Evolutionary conservation across 2,329 filamentous ascomycete species (phyloP), one percentile per base, ranked within the genome.

Genomic region (Tolypocladium tropicale): DNA sequence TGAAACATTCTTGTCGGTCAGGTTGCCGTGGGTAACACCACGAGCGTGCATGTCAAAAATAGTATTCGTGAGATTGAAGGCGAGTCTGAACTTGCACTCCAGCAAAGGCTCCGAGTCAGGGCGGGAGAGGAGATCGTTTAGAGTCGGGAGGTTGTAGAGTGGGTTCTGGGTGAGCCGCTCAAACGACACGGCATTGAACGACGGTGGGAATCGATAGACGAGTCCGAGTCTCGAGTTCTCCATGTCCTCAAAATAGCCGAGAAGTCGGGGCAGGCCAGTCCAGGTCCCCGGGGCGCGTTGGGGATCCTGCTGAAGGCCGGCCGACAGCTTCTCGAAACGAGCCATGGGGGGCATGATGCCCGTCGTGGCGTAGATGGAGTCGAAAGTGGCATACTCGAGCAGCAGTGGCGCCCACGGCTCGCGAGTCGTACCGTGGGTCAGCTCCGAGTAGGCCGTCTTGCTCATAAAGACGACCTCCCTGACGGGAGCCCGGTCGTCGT

Each of bases 231-330:
- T 79, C 0, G 88, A 84, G 54, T 82, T 76, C 21, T 82, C 79
- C 54, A 86, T 77, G 63, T 92, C 88, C 66, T 92, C 88, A 63
- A 90, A 90, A 64, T 90, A 92, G 2, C 82, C 84, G 14, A 86
- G 70, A 49, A 87, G 72, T 25, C 79, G 77, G 18, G 84, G 81
- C 11, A 85, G 64, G 60, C 88, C 76, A 66, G 79, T 84, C 76
- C 79, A 88, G 2, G 84, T 78, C 28, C 72, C 77, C 6, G 72
- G 77, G 1, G 76, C 74, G 23, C 76, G 73, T 49, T 78, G 78
- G 0, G 79, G 74, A 55, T 80, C 77, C 25, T 76, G 74, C 63
- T 79, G 82, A 14, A 86, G 72, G 0, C 78, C 82, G 5, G 80
- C 74, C 16, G 80, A 84, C 16, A 86, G 71, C 64, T 80, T 84